Evolutionary conservation across 345 rosid species (phyloP).

Genomic region (Pseudoturritis turrita): DNA sequence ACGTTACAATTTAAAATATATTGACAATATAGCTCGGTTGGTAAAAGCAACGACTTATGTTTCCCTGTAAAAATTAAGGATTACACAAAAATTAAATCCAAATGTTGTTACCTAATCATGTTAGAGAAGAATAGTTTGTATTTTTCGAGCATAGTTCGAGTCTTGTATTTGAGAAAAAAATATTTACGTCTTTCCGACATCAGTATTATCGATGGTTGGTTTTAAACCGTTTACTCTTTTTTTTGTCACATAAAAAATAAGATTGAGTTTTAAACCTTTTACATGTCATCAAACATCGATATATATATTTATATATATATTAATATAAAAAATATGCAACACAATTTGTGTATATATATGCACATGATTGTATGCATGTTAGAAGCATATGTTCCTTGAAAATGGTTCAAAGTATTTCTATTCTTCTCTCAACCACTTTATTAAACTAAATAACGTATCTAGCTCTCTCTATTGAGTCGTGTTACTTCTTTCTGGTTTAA

Average conservation of each 20-base stretch:
- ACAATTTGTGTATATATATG: neutral
- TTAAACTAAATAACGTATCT: conserved; percentile 18
- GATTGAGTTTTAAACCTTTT: neutral
- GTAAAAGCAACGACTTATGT: conserved; percentile 11
- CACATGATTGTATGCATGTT: conserved; percentile 1
- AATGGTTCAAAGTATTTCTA: conserved; percentile 2
- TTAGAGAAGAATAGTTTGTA: neutral
- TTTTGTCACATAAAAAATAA: no score
- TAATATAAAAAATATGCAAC: neutral
- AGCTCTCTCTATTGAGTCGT: conserved; percentile 5
- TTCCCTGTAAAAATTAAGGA: neutral
- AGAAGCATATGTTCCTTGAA: conserved; percentile 1
- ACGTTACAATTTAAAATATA: conserved; percentile 15
- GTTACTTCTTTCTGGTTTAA: conserved; percentile 12
- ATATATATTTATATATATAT: no score
- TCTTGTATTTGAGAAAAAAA: no score
- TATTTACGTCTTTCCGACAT: no score
- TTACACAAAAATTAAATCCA: neutral
- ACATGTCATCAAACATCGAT: neutral
- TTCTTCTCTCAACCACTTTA: conserved; percentile 17
- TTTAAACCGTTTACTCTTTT: neutral
- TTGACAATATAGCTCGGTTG: conserved; percentile 15
- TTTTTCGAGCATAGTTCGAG: no score
- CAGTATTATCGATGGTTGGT: neutral
- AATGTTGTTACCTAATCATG: neutral